These are phyloP conservation scores for Hirschioporus abietinus DNA, from an alignment of 768 basidiomycete species.

Conservation along the genomic window DNA sequence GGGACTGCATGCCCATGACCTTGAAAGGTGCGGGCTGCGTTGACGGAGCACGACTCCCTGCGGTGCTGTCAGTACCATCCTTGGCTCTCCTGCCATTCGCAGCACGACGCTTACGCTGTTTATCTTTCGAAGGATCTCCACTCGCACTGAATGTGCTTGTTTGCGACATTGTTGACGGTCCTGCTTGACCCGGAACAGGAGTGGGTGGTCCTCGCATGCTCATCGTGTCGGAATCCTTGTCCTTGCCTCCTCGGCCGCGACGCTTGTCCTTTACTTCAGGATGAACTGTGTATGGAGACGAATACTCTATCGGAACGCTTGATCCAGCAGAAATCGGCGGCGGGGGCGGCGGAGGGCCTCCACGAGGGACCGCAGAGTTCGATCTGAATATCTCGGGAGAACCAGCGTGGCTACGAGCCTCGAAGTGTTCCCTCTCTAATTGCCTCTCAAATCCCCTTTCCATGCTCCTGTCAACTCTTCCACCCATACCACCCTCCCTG, in stretches of 20 bases:
- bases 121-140: constrained; percentile 43
- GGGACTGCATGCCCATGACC: constrained; percentile 12
- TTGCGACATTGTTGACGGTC: constrained; percentile 15
- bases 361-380: constrained; percentile 12
- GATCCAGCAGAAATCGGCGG: constrained; percentile 24
- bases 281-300: constrained; percentile 38
- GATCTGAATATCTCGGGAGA: constrained; percentile 19
- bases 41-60: constrained; percentile 34
- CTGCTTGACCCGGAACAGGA: constrained; percentile 18
- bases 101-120: constrained; percentile 49
- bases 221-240: constrained; percentile 40
- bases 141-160: constrained; percentile 17
- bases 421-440: constrained; percentile 26
- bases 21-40: constrained; percentile 29
- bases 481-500: constrained; percentile 34
- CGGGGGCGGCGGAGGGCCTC: constrained; percentile 24
- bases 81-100: constrained; percentile 28
- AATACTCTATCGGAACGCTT: constrained; percentile 58
- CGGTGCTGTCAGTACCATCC: constrained; percentile 40
- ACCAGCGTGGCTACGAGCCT: constrained; percentile 23
- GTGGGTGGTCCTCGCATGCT: constrained; percentile 3
- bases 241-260: constrained; percentile 40
- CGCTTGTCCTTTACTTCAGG: constrained; percentile 33
- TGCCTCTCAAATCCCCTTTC: constrained; percentile 8
- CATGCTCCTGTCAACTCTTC: constrained; percentile 14